Evolutionary conservation across 768 basidiomycete genomes (phyloP).

Genomic region (Stropharia rugosoannulata): DNA sequence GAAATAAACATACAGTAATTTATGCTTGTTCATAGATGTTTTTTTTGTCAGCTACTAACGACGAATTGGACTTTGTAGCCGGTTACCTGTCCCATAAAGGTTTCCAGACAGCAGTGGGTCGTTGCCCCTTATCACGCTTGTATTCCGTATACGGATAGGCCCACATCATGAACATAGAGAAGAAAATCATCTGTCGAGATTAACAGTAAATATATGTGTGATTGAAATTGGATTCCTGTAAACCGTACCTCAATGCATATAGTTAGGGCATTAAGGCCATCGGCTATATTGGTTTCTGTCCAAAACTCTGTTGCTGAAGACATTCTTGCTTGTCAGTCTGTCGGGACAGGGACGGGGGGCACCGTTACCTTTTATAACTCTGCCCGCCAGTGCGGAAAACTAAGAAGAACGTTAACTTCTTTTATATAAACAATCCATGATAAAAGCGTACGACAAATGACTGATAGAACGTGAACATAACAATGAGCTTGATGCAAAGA

Average conservation of each 20-base stretch:
- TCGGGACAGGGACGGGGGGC: neutral
- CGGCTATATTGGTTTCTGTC: conserved; percentile 81
- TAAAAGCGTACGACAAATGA: conserved; percentile 57
- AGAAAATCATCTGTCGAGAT: conserved; percentile 73
- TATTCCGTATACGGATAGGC: conserved; percentile 79
- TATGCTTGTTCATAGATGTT: conserved; percentile 22
- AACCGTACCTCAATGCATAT: conserved; percentile 76
- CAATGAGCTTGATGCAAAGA: conserved; percentile 81
- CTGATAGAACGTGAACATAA: conserved; percentile 91
- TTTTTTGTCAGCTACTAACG: neutral
- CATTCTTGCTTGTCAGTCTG: neutral
- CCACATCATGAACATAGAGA: conserved; percentile 78
- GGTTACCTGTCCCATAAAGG: conserved; percentile 73
- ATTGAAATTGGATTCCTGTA: conserved; percentile 1
- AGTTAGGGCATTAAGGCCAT: conserved; percentile 80
- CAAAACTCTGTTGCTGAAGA: conserved; percentile 68
- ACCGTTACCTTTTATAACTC: conserved; percentile 65
- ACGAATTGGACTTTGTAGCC: conserved; percentile 23
- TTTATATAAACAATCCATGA: neutral
- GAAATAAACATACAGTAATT: conserved; percentile 26
- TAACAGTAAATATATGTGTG: too few species aligned
- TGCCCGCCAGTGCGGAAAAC: conserved; percentile 66
- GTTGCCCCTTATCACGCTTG: conserved; percentile 33
- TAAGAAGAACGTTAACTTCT: conserved; percentile 22
- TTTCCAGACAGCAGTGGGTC: conserved; percentile 57